Conservation (phyloP, 2,329 filamentous ascomycete genomes). For the Neofusicoccum parvum region DNA sequence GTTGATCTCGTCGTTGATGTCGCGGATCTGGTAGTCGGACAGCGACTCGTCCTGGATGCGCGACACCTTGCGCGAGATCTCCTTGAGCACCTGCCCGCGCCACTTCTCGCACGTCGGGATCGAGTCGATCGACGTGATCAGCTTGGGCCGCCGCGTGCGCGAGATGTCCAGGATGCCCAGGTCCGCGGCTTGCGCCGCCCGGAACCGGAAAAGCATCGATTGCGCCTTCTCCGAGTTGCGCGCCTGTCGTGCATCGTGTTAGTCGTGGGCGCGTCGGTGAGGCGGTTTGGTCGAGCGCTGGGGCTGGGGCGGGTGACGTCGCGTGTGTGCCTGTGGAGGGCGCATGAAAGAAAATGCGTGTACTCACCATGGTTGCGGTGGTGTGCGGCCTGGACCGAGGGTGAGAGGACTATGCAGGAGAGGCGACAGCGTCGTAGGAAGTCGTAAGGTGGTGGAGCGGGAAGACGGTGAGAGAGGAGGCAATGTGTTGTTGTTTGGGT, state of each 20-base stretch:
- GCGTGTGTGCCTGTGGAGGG: not conserved
- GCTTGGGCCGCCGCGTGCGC: conserved; percentile 84
- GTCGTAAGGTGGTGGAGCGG: not conserved
- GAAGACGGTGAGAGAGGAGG: not conserved
- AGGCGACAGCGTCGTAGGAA: not conserved
- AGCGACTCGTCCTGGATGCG: conserved; percentile 90
- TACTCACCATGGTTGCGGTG: conserved; percentile 16
- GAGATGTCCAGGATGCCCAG: conserved; percentile 94
- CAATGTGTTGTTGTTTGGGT: not conserved
- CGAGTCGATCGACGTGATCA: conserved; percentile 81
- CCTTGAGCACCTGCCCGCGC: conserved; percentile 95
- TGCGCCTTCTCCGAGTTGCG: conserved; percentile 98
- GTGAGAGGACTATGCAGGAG: not conserved
- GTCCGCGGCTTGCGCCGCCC: conserved; percentile 93
- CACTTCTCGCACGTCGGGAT: conserved; percentile 94
- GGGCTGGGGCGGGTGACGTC: not conserved
- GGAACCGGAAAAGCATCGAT: conserved; percentile 99
- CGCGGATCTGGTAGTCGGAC: conserved; percentile 96
- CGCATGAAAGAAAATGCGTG: conserved; percentile 2
- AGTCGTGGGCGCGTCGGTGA: not conserved
- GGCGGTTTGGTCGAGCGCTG: not conserved
- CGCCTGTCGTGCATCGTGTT: conserved; percentile 59
- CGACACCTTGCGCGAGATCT: conserved; percentile 94
- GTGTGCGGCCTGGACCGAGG: not conserved
- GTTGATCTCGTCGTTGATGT: conserved; percentile 99